A percentile compares a stretch with the other conserved stretches of the same genome.
Evolutionary conservation across 2,329 filamentous ascomycete species (phyloP).

Genomic region (Alternaria rosae): DNA sequence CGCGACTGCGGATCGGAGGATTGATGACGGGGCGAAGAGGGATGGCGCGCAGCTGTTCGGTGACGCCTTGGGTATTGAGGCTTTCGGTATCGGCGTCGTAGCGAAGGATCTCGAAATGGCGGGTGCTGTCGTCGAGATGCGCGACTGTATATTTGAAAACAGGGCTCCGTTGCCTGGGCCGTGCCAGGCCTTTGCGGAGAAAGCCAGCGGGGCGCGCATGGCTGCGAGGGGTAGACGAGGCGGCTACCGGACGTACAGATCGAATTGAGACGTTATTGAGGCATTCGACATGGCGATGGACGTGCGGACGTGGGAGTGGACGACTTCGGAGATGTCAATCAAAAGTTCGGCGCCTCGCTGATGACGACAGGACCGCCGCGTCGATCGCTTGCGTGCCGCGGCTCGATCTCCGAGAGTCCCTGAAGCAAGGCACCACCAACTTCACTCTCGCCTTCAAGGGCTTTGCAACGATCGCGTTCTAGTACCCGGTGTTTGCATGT

Average conservation of each 20-base stretch:
- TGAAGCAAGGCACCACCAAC: neutral
- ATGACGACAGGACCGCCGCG: slow-evolving; percentile 37
- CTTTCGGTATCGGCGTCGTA: slow-evolving; percentile 13
- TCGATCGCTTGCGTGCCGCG: slow-evolving; percentile 28
- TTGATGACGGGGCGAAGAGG: slow-evolving; percentile 18
- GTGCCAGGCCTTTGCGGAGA: slow-evolving; percentile 46
- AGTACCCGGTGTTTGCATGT: neutral
- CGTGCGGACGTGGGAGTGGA: slow-evolving; percentile 16
- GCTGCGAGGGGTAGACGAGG: slow-evolving; percentile 30
- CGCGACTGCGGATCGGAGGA: slow-evolving; percentile 22
- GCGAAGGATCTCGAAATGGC: slow-evolving; percentile 27
- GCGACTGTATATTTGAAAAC: slow-evolving; percentile 43
- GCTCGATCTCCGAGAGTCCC: slow-evolving; percentile 6
- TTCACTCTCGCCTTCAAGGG: neutral
- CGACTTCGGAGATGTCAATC: slow-evolving; percentile 20
- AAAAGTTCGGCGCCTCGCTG: slow-evolving; percentile 38
- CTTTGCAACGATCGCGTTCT: neutral
- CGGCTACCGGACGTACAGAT: slow-evolving; percentile 31
- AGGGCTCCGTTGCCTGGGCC: slow-evolving; percentile 45
- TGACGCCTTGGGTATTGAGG: neutral
- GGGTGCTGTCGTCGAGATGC: slow-evolving; percentile 24
- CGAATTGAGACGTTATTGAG: slow-evolving; percentile 21
- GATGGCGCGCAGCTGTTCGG: slow-evolving; percentile 17
- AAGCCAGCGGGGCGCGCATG: slow-evolving; percentile 46
- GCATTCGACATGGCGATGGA: slow-evolving; percentile 37